Evolutionary conservation across 2,329 filamentous ascomycete genomes (phyloP), one percentile per base, ranked within the genome.

Genomic region (Didymella pomorum): DNA sequence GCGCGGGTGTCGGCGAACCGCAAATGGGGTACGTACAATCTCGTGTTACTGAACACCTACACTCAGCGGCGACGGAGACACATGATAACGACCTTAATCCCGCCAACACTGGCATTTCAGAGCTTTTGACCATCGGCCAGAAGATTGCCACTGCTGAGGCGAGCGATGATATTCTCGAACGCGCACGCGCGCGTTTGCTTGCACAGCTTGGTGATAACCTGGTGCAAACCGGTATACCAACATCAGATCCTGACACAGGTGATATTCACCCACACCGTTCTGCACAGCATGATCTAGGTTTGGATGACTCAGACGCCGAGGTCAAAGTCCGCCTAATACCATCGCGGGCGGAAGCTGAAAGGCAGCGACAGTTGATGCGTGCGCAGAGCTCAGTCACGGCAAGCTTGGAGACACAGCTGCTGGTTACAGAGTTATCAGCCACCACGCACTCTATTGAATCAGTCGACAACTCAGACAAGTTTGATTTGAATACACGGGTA

Each of bases 401-500:
- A 26, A 18, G 50, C 31, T 31, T 31, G 39, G 23, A 45, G 31
- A 5, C 23, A 25, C 37, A 25, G 16, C 25, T n/a, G 31, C 21
- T 16, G 4, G 16, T 10, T 14, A 31, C 29, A 39, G 23, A 28
- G 12, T n/a, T 14, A 9, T 23, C 29, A 29, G 9, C 25, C 28
- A 20, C 31, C 31, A 20, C 6, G 2, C 28, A 11, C 25, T 23
- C 41, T 35, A 26, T 35, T 11, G 14, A 20, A n/a, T 51, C 43
- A 16, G 52, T 41, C 14, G 18, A 35, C 26, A 54, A 23, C 28
- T 37, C 58, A 39, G 52, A 49, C 29, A 68, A 86, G 84, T 72
- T 82, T 82, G 80, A 71, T 21, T 61, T 67, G 29, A 78, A 78
- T 52, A 79, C 74, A 1, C 82, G 85, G 26, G 89, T 87, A n/a